Evolutionary conservation across 73 alveolate genomes (phyloP).

Genomic region (Paramecium primaurelia): DNA sequence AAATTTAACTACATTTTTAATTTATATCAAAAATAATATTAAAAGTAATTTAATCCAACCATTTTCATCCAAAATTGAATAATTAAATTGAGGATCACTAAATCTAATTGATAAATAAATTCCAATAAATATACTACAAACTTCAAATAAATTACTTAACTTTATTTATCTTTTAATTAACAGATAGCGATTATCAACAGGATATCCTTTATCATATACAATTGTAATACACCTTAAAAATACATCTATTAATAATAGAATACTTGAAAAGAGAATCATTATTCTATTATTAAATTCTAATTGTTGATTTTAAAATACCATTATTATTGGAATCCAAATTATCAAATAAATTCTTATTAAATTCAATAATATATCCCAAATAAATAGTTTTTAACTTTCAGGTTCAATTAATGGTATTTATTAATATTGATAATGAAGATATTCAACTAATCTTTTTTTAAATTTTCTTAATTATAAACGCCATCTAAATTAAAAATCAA

Average conservation of each 20-base stretch:
- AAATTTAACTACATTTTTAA: not conserved
- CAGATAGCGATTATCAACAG: not conserved
- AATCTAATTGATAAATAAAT: not conserved
- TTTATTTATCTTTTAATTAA: not conserved
- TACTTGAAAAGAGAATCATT: not conserved
- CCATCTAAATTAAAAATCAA: not conserved
- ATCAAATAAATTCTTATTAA: not conserved
- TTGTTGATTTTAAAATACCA: not conserved
- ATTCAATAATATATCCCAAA: constrained; percentile 4
- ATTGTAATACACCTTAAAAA: not conserved
- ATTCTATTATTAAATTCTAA: not conserved
- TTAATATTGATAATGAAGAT: not conserved
- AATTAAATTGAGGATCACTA: not conserved
- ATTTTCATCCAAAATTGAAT: not conserved
- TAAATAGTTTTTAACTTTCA: not conserved
- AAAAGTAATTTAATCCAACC: not conserved
- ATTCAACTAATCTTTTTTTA: not conserved
- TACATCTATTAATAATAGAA: not conserved
- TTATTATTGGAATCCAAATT: not conserved
- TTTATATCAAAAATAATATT: not conserved
- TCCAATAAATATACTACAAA: not conserved
- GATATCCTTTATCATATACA: not conserved
- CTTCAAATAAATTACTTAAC: not conserved
- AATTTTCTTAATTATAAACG: not conserved
- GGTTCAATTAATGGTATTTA: constrained; percentile 30